Evolutionary conservation across 2,329 filamentous ascomycete genomes (phyloP).

Genomic region (Magnaporthiopsis rhizophila): DNA sequence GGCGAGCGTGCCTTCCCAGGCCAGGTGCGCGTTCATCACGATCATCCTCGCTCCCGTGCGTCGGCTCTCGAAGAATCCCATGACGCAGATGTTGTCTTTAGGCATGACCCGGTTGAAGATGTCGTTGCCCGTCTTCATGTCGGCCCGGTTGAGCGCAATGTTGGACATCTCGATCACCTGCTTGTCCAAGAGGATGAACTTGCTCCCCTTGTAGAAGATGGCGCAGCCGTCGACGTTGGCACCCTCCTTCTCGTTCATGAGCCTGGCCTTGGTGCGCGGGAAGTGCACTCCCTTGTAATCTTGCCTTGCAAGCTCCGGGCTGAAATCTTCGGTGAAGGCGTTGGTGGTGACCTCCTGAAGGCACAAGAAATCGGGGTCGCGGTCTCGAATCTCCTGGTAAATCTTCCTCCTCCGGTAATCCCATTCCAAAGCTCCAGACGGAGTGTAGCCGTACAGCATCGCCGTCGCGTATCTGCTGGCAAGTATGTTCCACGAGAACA

Average conservation of each 20-base stretch:
- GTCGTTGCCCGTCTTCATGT: constrained; percentile 96
- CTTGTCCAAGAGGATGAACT: constrained; percentile 90
- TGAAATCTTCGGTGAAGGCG: constrained; percentile 86
- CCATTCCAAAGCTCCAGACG: constrained; percentile 75
- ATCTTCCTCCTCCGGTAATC: constrained; percentile 78
- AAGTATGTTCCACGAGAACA: constrained; percentile 91
- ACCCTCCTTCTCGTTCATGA: constrained; percentile 84
- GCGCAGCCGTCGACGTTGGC: constrained; percentile 92
- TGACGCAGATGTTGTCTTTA: constrained; percentile 90
- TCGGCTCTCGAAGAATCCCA: constrained; percentile 88
- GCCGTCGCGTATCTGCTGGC: constrained; percentile 89
- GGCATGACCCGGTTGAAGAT: constrained; percentile 99
- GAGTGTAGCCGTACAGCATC: constrained; percentile 82
- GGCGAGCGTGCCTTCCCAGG: constrained; percentile 84
- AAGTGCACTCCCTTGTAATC: constrained; percentile 94
- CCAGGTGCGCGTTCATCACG: constrained; percentile 87
- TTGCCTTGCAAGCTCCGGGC: constrained; percentile 72
- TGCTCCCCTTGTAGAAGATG: constrained; percentile 80
- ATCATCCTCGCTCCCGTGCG: constrained; percentile 85
- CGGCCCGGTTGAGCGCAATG: constrained; percentile 85
- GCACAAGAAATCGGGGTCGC: constrained; percentile 83
- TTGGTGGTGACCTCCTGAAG: constrained; percentile 91
- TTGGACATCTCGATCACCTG: constrained; percentile 87
- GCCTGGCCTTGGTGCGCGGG: constrained; percentile 82
- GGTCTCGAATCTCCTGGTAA: constrained; percentile 68